Base-by-base conservation (phyloP, 208 protist species). In the Leishmania major region DNA sequence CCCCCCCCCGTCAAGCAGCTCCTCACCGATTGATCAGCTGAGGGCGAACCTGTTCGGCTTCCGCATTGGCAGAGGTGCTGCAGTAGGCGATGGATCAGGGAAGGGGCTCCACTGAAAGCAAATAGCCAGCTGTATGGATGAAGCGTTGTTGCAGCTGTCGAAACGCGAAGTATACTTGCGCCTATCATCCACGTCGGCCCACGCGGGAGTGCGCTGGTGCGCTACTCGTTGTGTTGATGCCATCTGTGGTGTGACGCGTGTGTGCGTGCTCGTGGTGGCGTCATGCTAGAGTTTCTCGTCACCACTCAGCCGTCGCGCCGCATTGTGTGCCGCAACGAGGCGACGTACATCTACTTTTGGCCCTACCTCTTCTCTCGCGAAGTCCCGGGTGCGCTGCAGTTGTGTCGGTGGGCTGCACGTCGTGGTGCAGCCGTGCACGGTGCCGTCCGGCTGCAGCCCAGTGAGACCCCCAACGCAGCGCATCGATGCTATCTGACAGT, bases 271-370 rank as follows among this genome's bases (percentile, higher is more conserved):
- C 31, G 35, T 62, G 17, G 31, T 49, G 75, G n/a, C 28, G 7
- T 53, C 4, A 94, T 94, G 90, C 51, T 94, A 1, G 89, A 91
- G 71, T 91, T 92, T 64, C 75, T 85, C 59, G 37, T 94, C 62
- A 84, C 60, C 7, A 64, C 84, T 7, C 80, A 57, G 22, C 75
- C 84, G 49, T 81, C 90, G 31, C 90, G 89, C 17, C 91, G 90
- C 35, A 88, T 95, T 77, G 77, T 90, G 40, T 97, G 92, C 80
- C 80, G 75, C 53, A 95, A 95, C 78, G 87, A 82, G 43, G 77
- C 85, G 15, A 95, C 93, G 7, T 93, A 93, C 77, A 80, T 86
- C 13, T 85, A 87, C 59, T 79, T 96, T 15, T 97, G 95, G 93
- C 93, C 95, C n/a, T 93, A 85, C 78, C 75, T 96, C 53, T 88